Conservation (phyloP, 176 grass and related monocot species). For the Rhynchospora tenuis region DNA sequence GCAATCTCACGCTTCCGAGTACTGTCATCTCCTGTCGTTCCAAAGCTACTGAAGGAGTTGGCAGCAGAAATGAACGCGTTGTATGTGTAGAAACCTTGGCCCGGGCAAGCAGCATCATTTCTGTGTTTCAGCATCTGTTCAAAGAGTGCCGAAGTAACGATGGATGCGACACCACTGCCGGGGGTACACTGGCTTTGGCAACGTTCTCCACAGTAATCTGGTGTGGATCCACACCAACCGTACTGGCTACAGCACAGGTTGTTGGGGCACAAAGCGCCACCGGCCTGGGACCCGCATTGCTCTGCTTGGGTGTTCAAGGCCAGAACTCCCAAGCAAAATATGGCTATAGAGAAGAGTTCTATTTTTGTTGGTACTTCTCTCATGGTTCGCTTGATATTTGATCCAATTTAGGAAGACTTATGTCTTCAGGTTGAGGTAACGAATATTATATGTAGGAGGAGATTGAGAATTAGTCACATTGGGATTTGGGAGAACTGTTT, state of each 20-base stretch:
- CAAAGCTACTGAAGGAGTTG: constrained; percentile 26
- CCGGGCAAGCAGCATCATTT: constrained; percentile 24
- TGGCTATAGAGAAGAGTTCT: neutral
- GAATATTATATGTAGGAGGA: neutral
- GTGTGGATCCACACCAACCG: constrained; percentile 26
- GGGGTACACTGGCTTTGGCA: too few species aligned
- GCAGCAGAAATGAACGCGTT: constrained; percentile 43
- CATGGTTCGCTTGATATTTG: neutral
- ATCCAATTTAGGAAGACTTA: neutral
- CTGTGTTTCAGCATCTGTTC: constrained; percentile 42
- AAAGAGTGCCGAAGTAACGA: constrained; percentile 29
- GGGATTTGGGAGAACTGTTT: too few species aligned
- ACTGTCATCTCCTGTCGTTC: neutral
- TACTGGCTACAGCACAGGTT: constrained; percentile 38
- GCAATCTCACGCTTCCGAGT: constrained; percentile 34
- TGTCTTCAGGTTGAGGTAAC: neutral
- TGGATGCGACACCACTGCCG: constrained; percentile 37
- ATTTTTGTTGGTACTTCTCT: neutral
- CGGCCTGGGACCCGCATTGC: constrained; percentile 11
- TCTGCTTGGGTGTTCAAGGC: neutral
- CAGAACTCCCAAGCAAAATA: neutral
- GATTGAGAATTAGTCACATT: too few species aligned
- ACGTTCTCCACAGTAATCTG: too few species aligned
- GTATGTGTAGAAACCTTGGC: constrained; percentile 46
- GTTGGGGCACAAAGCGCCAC: neutral